Conservation (phyloP, 2,329 filamentous ascomycete genomes). For the Hypomyces perniciosus region DNA sequence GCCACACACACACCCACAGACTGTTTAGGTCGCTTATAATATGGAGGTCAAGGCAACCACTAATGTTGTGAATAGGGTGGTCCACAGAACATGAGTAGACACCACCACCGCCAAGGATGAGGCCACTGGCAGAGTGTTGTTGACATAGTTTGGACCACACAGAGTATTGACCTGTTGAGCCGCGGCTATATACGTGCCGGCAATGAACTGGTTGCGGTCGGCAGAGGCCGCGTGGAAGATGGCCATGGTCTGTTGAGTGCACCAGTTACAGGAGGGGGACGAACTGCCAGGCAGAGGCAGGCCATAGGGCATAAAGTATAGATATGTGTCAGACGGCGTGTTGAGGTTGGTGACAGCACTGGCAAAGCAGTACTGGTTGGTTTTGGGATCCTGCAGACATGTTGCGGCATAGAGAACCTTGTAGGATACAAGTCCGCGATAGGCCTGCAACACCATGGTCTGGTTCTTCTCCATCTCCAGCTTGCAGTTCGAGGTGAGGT, state of each 20-base stretch:
- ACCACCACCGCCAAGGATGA: slow-evolving; percentile 15
- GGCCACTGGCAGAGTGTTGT: slow-evolving; percentile 43
- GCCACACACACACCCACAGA: background rate
- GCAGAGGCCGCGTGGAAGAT: slow-evolving; percentile 67
- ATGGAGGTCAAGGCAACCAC: no score
- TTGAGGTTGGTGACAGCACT: slow-evolving; percentile 73
- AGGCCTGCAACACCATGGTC: slow-evolving; percentile 65
- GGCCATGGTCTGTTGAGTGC: slow-evolving; percentile 73
- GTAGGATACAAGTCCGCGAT: slow-evolving; percentile 71
- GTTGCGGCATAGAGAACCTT: slow-evolving; percentile 70
- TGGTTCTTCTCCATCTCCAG: slow-evolving; percentile 63
- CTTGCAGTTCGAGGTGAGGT: slow-evolving; percentile 66
- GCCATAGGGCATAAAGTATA: slow-evolving; percentile 84
- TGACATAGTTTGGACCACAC: slow-evolving; percentile 54
- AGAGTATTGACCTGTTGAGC: slow-evolving; percentile 66
- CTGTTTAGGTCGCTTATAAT: no score
- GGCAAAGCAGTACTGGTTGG: slow-evolving; percentile 71
- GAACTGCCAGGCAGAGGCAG: slow-evolving; percentile 59
- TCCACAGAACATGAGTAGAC: background rate
- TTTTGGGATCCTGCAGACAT: slow-evolving; percentile 64
- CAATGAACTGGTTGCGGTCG: slow-evolving; percentile 60
- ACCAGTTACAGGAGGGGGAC: slow-evolving; percentile 68
- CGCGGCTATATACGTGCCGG: slow-evolving; percentile 61
- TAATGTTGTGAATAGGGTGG: no score
- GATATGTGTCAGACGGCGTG: slow-evolving; percentile 65